Conservation (phyloP, 345 rosid genomes). For the Triadica sebifera region DNA sequence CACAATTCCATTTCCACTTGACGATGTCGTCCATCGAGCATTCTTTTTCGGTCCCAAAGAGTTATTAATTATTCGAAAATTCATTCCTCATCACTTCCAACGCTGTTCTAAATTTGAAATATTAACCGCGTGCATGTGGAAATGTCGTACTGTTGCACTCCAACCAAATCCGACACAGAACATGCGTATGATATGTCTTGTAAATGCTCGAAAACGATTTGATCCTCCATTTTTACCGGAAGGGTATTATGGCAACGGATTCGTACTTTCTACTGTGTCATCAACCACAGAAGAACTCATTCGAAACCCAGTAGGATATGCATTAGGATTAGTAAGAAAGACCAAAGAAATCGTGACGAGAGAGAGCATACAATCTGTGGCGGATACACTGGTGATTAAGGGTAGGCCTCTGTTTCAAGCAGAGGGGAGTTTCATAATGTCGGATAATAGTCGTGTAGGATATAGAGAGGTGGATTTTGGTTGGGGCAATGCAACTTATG, state of each 20-base stretch:
- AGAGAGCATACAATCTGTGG: no score
- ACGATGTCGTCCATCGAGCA: conserved; percentile 1
- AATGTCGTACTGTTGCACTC: conserved; percentile 16
- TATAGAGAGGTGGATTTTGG: conserved; percentile 24
- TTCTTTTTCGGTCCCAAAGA: conserved; percentile 9
- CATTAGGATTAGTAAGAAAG: no score
- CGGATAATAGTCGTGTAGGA: neutral
- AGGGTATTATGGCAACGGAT: conserved; percentile 44
- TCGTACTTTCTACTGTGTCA: conserved; percentile 23
- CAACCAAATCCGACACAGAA: neutral
- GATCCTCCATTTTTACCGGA: neutral
- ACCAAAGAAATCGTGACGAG: no score
- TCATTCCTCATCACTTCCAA: neutral
- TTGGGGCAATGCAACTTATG: conserved; percentile 27
- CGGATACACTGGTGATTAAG: conserved; percentile 14
- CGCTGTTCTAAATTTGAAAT: conserved; percentile 16
- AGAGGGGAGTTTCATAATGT: neutral
- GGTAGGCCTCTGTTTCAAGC: neutral
- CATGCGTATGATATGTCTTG: neutral
- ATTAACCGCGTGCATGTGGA: conserved; percentile 33
- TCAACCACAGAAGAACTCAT: conserved; percentile 21
- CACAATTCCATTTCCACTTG: neutral
- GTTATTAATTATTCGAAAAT: neutral
- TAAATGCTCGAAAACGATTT: neutral
- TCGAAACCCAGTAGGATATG: no score